Conservation (phyloP, 192 early-diverging fungal genomes). For the Coemansia sp. region DNA sequence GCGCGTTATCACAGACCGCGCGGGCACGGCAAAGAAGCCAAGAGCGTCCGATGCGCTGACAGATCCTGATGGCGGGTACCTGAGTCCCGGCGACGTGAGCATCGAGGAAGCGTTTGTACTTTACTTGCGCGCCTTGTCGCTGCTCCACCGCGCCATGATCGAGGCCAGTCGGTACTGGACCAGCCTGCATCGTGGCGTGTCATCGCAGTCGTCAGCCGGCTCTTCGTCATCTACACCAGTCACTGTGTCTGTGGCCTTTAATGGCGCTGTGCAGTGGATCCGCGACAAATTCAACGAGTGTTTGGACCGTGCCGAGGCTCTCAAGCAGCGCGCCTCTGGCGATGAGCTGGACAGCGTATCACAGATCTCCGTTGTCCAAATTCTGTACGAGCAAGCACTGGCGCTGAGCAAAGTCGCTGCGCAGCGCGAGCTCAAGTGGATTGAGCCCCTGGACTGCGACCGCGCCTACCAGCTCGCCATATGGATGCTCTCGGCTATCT, state of each 20-base stretch:
- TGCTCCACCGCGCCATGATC: conserved; percentile 60
- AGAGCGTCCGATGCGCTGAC: conserved; percentile 12
- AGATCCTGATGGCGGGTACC: conserved; percentile 29
- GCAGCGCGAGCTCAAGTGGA: conserved; percentile 61
- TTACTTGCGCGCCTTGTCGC: conserved; percentile 64
- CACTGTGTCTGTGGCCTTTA: conserved; percentile 48
- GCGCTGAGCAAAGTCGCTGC: conserved; percentile 60
- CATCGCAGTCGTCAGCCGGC: background rate
- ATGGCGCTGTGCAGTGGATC: conserved; percentile 82
- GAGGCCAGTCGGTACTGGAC: conserved; percentile 53
- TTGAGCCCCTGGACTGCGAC: conserved; percentile 66
- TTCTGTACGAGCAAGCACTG: conserved; percentile 71
- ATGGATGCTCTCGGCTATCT: conserved; percentile 70
- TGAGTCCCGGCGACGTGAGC: conserved; percentile 27
- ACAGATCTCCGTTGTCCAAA: conserved; percentile 58
- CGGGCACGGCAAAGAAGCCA: conserved; percentile 9
- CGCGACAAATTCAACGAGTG: conserved; percentile 88
- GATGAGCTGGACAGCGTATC: conserved; percentile 51
- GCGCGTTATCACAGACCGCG: conserved; percentile 26
- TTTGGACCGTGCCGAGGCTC: conserved; percentile 74
- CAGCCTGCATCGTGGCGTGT: conserved; percentile 11
- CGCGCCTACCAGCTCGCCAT: conserved; percentile 72
- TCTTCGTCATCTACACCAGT: conserved; percentile 10
- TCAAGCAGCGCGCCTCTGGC: conserved; percentile 57
- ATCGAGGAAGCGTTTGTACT: conserved; percentile 70